phyloP scores from a whole-genome alignment of 768 basidiomycete genomes.

The Russula sp. region DNA sequence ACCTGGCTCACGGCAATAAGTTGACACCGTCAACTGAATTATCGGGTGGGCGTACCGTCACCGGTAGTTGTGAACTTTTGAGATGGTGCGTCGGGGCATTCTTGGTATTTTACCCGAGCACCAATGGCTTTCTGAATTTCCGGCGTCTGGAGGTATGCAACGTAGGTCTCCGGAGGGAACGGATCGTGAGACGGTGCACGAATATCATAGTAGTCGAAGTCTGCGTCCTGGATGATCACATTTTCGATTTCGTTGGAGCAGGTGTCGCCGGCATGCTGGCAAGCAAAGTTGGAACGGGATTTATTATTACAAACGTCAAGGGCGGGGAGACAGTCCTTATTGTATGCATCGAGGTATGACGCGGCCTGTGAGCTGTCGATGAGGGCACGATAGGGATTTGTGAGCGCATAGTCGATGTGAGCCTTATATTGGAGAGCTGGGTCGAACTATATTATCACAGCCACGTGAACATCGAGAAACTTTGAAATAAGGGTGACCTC shows the following conservation, averaged over 20 bases:
- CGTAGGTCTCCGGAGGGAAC: constrained; percentile 36
- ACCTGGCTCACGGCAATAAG: constrained; percentile 29
- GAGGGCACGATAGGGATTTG: constrained; percentile 32
- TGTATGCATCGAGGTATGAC: neutral
- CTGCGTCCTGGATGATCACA: constrained; percentile 37
- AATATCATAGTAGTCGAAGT: constrained; percentile 45
- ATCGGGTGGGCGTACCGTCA: constrained; percentile 39
- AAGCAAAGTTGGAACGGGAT: constrained; percentile 40
- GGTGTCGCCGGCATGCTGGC: constrained; percentile 41
- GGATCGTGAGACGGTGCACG: too few relatives aligned
- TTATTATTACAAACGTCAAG: constrained; percentile 43
- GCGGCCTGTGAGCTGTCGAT: neutral
- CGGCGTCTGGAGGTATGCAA: constrained; percentile 23
- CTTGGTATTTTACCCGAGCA: constrained; percentile 33
- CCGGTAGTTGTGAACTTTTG: constrained; percentile 36
- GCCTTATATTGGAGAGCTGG: too few relatives aligned
- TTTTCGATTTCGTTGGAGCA: constrained; percentile 47
- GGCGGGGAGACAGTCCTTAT: constrained; percentile 38
- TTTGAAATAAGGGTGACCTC: too few relatives aligned
- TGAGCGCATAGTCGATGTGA: constrained; percentile 40
- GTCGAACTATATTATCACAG: too few relatives aligned
- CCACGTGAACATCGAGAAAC: too few relatives aligned
- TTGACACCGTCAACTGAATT: neutral
- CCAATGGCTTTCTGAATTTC: constrained; percentile 31
- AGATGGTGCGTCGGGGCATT: constrained; percentile 34